Evolutionary conservation across 257 asterid genomes (phyloP), one percentile per base, ranked within the genome.

Genomic region (Solanum arcanum): DNA sequence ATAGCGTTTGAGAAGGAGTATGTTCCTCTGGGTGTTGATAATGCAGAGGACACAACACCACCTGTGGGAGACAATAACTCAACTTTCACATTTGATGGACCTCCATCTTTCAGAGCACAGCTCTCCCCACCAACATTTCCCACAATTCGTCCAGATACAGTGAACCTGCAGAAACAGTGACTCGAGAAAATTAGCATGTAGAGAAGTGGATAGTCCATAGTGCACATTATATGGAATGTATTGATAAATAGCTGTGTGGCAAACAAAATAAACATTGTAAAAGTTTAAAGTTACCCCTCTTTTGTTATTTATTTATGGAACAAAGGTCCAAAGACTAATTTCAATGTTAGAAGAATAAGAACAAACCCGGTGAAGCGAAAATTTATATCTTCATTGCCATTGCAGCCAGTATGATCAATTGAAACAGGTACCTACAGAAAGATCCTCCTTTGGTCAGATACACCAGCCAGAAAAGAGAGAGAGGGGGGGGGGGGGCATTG

Each of bases 341-440:
- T 81, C 44, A 81, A 47, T 31, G 39, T 81, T 75, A 74, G 12
- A 60, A 86, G 83, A 46, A 73, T 35, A 27, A 68, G 82, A 75
- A 89, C 93, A 68, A 82, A 95, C 99, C 99, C 99, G 33, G 98
- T 97, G 91, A 94, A 97, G 86, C 87, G 95, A 89, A 97, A 97
- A 90, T 97, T 94, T 86, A 97, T 93, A 90, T 97, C 99, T 95
- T 95, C 95, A 84, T 97, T 97, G 84, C 92, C 94, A 86, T 95
- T 97, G 91, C 99, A 97, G 90, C 98, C 98, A 86, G 92, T 80
- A 89, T 94, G 94, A 90, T 97, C 97, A 89, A 97, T 95, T 85
- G 89, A 91, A 86, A 93, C 94, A 69, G 95, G 98, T 83, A 95
- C 99, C 98, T 97, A 91, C 76, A 91, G 42, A 84, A 86, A 31